Evolutionary conservation across 2,329 filamentous ascomycete genomes (phyloP).

Genomic region (Monilinia fructigena): DNA sequence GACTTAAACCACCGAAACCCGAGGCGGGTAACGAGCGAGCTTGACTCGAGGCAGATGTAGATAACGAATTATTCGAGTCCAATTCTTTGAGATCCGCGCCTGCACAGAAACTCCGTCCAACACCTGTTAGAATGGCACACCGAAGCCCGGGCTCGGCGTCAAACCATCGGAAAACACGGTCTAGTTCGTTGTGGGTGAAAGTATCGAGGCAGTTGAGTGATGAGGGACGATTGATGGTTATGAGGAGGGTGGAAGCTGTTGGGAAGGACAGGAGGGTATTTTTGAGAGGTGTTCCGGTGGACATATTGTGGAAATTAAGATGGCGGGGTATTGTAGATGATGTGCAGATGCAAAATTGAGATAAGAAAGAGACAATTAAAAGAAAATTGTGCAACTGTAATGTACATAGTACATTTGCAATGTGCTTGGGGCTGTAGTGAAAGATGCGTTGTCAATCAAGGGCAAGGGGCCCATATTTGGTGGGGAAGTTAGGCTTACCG

Average conservation of each 20-base stretch:
- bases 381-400: conserved; percentile 15
- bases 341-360: conserved; percentile 7
- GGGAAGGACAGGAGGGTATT: conserved; percentile 44
- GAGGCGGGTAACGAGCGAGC: conserved; percentile 37
- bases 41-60: conserved; percentile 6
- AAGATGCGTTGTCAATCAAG: conserved; percentile 10
- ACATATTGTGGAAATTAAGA: conserved; percentile 16
- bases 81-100: conserved; percentile 67
- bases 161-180: conserved; percentile 56
- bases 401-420: conserved; percentile 5
- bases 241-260: conserved; percentile 53
- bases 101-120: conserved; percentile 64
- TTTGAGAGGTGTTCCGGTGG: conserved; percentile 19
- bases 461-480: background rate
- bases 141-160: conserved; percentile 58
- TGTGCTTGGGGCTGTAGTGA: conserved; percentile 2
- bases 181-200: conserved; percentile 43
- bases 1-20: conserved; percentile 66
- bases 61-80: conserved; percentile 12
- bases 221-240: conserved; percentile 58
- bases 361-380: conserved; percentile 8
- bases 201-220: conserved; percentile 56
- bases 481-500: background rate
- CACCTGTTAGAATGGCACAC: conserved; percentile 62
- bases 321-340: conserved; percentile 16